These are phyloP conservation scores for Mortierella alpina DNA, from an alignment of 192 early-diverging fungal species.

Conservation along the genomic window DNA sequence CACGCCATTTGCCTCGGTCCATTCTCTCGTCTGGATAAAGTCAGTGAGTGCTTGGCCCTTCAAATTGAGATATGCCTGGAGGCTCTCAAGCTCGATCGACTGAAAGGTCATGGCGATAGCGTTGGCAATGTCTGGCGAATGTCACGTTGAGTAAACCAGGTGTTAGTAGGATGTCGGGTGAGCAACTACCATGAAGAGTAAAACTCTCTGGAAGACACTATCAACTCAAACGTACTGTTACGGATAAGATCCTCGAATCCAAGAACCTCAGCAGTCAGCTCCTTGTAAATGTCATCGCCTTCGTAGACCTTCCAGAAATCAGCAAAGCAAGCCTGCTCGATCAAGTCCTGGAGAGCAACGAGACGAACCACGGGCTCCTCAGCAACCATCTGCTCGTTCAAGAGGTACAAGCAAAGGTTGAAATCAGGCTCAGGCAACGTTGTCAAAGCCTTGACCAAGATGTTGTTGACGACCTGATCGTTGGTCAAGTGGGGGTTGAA, in stretches of 20 bases:
- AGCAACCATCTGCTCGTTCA: slow-evolving; percentile 76
- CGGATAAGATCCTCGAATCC: slow-evolving; percentile 83
- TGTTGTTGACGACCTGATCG: slow-evolving; percentile 74
- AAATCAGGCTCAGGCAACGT: slow-evolving; percentile 90
- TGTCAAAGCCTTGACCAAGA: slow-evolving; percentile 86
- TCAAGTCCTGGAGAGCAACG: slow-evolving; percentile 75
- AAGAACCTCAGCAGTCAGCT: slow-evolving; percentile 69
- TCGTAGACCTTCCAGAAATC: slow-evolving; percentile 78
- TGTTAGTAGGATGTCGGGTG: too few species aligned
- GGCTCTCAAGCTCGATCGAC: slow-evolving; percentile 70
- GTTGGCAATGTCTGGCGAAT: slow-evolving; percentile 69
- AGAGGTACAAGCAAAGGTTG: slow-evolving; percentile 88
- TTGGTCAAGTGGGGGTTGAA: slow-evolving; percentile 88
- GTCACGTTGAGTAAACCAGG: too few species aligned
- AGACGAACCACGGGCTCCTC: slow-evolving; percentile 69
- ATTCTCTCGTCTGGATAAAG: slow-evolving; percentile 69
- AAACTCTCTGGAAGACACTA: too few species aligned
- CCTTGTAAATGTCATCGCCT: slow-evolving; percentile 65
- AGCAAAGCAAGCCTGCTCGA: slow-evolving; percentile 81
- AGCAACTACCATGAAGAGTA: too few species aligned
- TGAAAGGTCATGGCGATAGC: slow-evolving; percentile 86
- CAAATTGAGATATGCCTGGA: slow-evolving; percentile 77
- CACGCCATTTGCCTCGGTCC: slow-evolving; percentile 68
- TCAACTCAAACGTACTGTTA: slow-evolving; percentile 46
- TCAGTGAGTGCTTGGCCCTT: slow-evolving; percentile 70